phyloP scores from a whole-genome alignment of 2,329 filamentous ascomycete species.

The Verticillium nonalfalfae region DNA sequence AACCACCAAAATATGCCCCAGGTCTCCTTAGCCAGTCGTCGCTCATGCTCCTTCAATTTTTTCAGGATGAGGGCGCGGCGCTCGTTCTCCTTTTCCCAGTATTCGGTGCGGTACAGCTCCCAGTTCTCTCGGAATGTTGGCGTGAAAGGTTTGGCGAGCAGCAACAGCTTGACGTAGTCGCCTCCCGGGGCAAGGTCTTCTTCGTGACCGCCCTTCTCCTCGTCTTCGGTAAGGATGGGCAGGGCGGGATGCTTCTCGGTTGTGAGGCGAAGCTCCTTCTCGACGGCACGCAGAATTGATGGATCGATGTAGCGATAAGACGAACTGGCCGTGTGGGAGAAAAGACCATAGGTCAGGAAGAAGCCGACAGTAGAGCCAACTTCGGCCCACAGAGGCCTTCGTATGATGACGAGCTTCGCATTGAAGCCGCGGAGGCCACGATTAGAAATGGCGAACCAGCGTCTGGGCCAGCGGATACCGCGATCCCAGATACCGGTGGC shows the following conservation, averaged over 20 bases:
- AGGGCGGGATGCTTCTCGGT: constrained; percentile 33
- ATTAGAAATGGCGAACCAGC: constrained; percentile 87
- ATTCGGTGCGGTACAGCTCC: constrained; percentile 90
- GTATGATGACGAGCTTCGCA: constrained; percentile 87
- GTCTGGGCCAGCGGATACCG: constrained; percentile 86
- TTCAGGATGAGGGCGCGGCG: constrained; percentile 66
- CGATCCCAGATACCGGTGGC: constrained; percentile 95
- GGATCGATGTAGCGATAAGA: constrained; percentile 75
- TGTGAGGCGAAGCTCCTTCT: constrained; percentile 48
- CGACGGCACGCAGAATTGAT: constrained; percentile 49
- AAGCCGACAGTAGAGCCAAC: constrained; percentile 66
- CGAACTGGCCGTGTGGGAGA: constrained; percentile 61
- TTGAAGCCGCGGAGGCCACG: constrained; percentile 88
- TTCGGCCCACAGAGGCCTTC: constrained; percentile 77
- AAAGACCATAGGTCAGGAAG: constrained; percentile 68
- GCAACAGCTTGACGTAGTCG: constrained; percentile 82
- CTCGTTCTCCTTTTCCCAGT: constrained; percentile 97
- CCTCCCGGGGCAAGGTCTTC: constrained; percentile 88
- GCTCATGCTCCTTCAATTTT: constrained; percentile 63
- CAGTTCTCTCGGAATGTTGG: constrained; percentile 94
- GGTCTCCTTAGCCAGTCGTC: constrained; percentile 59
- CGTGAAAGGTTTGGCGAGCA: constrained; percentile 92
- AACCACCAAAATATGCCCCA: constrained; percentile 84
- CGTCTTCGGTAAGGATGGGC: constrained; percentile 34
- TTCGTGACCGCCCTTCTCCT: constrained; percentile 65